Conservation (phyloP, 2,329 filamentous ascomycete genomes). For the Blastomyces parvus region DNA sequence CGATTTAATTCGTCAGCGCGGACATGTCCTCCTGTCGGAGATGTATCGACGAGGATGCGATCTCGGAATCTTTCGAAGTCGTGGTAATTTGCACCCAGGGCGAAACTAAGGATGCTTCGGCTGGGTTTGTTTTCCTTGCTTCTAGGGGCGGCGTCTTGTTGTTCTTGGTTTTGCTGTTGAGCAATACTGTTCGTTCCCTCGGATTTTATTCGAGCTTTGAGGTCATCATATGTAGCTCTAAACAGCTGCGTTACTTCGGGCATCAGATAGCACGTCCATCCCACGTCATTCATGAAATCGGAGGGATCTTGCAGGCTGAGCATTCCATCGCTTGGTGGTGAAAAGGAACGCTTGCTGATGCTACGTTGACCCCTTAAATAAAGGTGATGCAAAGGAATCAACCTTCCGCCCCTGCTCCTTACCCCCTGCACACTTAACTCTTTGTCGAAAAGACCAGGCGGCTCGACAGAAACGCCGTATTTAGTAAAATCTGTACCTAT, state of each 20-base stretch:
- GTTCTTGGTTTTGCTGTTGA: neutral
- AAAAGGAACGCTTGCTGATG: slow-evolving; percentile 29
- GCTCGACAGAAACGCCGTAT: slow-evolving; percentile 43
- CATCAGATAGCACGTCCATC: slow-evolving; percentile 40
- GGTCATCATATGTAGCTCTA: slow-evolving; percentile 20
- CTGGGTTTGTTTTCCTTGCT: neutral
- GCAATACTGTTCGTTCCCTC: slow-evolving; percentile 16
- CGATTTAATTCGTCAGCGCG: neutral
- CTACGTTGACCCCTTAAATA: slow-evolving; percentile 32
- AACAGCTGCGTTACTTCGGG: slow-evolving; percentile 43
- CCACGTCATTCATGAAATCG: slow-evolving; percentile 49
- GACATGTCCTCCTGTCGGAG: neutral
- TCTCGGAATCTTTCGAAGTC: slow-evolving; percentile 15
- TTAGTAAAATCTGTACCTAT: slow-evolving; percentile 36
- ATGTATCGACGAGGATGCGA: slow-evolving; percentile 10
- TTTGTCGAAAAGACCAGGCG: slow-evolving; percentile 38
- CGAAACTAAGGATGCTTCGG: slow-evolving; percentile 12
- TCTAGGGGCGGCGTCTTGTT: neutral
- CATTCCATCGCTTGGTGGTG: slow-evolving; percentile 28
- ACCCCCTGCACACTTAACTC: slow-evolving; percentile 14
- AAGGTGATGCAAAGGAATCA: slow-evolving; percentile 7
- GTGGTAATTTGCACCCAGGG: slow-evolving; percentile 16
- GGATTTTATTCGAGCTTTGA: slow-evolving; percentile 19
- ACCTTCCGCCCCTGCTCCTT: slow-evolving; percentile 10
- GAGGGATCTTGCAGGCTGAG: slow-evolving; percentile 52